Base-by-base conservation (phyloP, 768 basidiomycete species). In the Mycena albidolilacea region DNA sequence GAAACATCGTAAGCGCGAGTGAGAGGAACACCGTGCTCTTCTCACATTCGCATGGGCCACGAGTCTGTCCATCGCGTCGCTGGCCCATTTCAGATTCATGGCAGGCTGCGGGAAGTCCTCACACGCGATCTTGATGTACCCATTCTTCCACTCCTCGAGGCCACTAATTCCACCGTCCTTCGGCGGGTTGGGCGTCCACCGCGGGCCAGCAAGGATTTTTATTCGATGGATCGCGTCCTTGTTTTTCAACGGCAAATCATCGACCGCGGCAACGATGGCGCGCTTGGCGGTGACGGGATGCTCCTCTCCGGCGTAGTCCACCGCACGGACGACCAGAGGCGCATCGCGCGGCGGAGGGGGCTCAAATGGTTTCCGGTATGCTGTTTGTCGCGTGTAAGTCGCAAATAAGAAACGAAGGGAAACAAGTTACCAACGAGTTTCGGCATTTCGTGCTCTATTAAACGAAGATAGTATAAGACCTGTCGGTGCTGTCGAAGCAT, bases 41-140 rank as follows among this genome's bases (percentile, higher is more conserved):
- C 95, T 77, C 79, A 98, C 97, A 81, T 97, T 96, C 11, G 97
- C 95, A 77, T 92, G 92, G n/a, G 81, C 82, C 73, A 98, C 80
- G 54, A 99, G 83, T 76, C 88, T 84, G 78, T 97, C 94, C 67
- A 99, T 81, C 17, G 90, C 88, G 79, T 99, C 97, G 75, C 93
- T 94, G 50, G 94, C 95, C 94, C 96, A 97, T 82, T 97, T 97
- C 77, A 97, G 85, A 82, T 99, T 99, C 94, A 95, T 93, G 37
- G 90, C 87, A 2, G 92, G 89, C 75, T 90, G 87, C 8, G 92
- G 91, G 82, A 96, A 97, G 81, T 93, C 90, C 77, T 98, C 97
- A 79, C 95, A 96, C 0, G 93, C 88, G 72, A 99, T 94, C 84
- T 97, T 97, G 82, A 99, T 86, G 83, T 90, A 97, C 5, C 97